Evolutionary conservation across 1,139 yeast species (phyloP).

Genomic region (Yamadazyma songkhlaensis): DNA sequence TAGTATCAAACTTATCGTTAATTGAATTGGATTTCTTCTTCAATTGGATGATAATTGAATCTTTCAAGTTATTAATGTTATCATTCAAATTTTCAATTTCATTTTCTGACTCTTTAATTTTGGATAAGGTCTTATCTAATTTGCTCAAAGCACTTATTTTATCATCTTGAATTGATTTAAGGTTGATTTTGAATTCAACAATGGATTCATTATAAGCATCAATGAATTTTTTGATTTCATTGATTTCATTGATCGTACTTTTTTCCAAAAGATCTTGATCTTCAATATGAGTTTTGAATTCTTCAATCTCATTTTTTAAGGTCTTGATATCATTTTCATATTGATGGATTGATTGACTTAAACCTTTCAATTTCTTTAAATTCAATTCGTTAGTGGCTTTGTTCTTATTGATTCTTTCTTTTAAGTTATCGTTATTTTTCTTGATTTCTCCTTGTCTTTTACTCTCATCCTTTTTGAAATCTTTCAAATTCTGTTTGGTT

Average conservation of each 20-base stretch:
- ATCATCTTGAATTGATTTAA: constrained; percentile 25
- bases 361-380: constrained; percentile 40
- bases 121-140: constrained; percentile 25
- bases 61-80: constrained; percentile 28
- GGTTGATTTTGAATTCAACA: constrained; percentile 19
- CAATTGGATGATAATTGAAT: constrained; percentile 11
- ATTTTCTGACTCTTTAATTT: constrained; percentile 21
- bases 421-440: constrained; percentile 57
- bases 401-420: constrained; percentile 44
- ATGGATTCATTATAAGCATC: constrained; percentile 25
- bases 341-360: constrained; percentile 41
- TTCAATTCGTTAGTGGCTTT: constrained; percentile 19
- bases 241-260: constrained; percentile 20
- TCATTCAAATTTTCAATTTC: constrained; percentile 29
- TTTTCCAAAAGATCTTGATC: constrained; percentile 21
- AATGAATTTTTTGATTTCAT: constrained; percentile 22
- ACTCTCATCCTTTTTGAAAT: constrained; percentile 60
- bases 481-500: constrained; percentile 51
- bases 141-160: constrained; percentile 20
- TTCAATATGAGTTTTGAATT: constrained; percentile 16
- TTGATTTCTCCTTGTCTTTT: constrained; percentile 51
- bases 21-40: constrained; percentile 7
- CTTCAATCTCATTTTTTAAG: constrained; percentile 21
- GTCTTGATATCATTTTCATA: constrained; percentile 35
- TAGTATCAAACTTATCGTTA: constrained; percentile 37